Evolutionary conservation across 176 grass and related monocot genomes (phyloP), one percentile per base, ranked within the genome.

Genomic region (Phyllostachys edulis): DNA sequence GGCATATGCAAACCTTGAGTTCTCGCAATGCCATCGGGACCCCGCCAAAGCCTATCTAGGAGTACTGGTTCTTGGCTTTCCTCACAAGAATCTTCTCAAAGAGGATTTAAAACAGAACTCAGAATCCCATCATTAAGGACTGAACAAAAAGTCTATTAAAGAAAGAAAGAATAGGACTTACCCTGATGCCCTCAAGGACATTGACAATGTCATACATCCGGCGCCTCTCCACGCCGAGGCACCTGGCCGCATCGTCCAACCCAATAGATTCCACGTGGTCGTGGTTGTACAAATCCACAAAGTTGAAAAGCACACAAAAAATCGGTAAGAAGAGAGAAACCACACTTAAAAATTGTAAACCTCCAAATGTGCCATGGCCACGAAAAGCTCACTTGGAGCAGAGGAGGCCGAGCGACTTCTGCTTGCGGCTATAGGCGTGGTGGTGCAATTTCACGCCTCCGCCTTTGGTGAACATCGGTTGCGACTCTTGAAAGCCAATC

Each of bases 161-260:
- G 7, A 63, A 63, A 81, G 15, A 38, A 32, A 40, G 45, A 27
- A 56, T 61, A 98, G 80, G 36, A 29, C 89, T 89, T 10, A 98
- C 96, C 96, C 96, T 91, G 6, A 98, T 75, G 46, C 91, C 95
- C 87, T 95, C 96, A 29, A 98, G 84, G 11, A 98, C 91, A 78
- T 98, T 98, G 78, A 98, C 96, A 18, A 98, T 95, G 83, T 98
- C 93, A 63, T 98, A 98, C 89, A 98, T 95, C 91, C 91, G 93
- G 9, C 93, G 87, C 80, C 96, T 85, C 89, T 98, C 91, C 1
- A 98, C 93, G 32, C 85, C 88, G 7, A 98, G 89, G 68, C 91
- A 36, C 64, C 69, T 71, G 9, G 93, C 93, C 7, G 91, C 88
- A 4, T 98, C 91, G 42, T 98, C 96, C 51, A 98, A 84, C 39